A percentile compares a stretch with the other conserved stretches of the same genome.
Conservation (phyloP, 257 asterid species). For the Leptodermis oblonga region DNA sequence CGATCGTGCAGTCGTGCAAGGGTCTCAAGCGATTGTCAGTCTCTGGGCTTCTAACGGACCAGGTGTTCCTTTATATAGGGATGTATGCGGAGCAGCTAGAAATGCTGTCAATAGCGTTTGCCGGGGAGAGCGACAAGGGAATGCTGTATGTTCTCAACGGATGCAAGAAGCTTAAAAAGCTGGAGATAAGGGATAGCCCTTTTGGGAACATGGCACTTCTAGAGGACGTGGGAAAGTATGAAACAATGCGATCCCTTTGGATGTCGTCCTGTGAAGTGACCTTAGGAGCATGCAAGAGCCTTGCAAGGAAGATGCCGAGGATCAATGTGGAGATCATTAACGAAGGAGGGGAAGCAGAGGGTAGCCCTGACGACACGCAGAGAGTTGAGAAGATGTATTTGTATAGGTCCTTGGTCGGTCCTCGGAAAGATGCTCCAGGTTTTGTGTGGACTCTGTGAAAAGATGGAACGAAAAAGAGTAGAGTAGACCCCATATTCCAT, state of each 20-base stretch:
- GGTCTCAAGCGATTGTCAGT: slow-evolving; percentile 72
- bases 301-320: slow-evolving; percentile 74
- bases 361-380: slow-evolving; percentile 35
- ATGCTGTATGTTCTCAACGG: slow-evolving; percentile 74
- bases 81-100: slow-evolving; percentile 84
- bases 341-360: too few relatives aligned
- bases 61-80: slow-evolving; percentile 73
- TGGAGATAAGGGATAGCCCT: slow-evolving; percentile 78
- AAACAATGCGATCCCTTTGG: slow-evolving; percentile 98
- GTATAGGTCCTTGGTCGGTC: slow-evolving; percentile 73
- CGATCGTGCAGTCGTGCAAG: slow-evolving; percentile 78
- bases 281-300: slow-evolving; percentile 67
- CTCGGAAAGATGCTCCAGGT: slow-evolving; percentile 63
- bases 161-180: slow-evolving; percentile 76
- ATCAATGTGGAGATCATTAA: slow-evolving; percentile 70
- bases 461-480: too few relatives aligned
- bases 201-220: slow-evolving; percentile 75
- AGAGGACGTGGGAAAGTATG: slow-evolving; percentile 83
- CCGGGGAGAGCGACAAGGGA: slow-evolving; percentile 77
- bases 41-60: slow-evolving; percentile 71
- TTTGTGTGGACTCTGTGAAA: slow-evolving; percentile 69
- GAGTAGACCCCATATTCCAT: too few relatives aligned
- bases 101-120: slow-evolving; percentile 78
- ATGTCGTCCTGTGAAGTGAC: slow-evolving; percentile 89
- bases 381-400: slow-evolving; percentile 73